Conservation (phyloP, 768 basidiomycete genomes). For the Collybiopsis luxurians region DNA sequence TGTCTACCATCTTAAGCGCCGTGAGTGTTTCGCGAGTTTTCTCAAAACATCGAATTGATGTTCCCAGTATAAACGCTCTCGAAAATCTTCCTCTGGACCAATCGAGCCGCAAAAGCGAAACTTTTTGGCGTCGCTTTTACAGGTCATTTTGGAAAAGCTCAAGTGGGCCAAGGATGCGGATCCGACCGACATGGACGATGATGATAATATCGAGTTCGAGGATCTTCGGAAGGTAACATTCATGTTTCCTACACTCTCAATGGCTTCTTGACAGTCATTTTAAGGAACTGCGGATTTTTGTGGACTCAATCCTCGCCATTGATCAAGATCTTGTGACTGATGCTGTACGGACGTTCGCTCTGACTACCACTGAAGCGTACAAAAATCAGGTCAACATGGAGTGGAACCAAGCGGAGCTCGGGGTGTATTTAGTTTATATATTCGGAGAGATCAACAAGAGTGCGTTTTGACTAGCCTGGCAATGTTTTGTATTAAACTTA, state of each 20-base stretch:
- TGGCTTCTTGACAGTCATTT: slow-evolving; percentile 7
- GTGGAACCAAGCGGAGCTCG: slow-evolving; percentile 94
- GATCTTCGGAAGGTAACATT: slow-evolving; percentile 71
- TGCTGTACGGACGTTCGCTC: slow-evolving; percentile 68
- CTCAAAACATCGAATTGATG: background rate
- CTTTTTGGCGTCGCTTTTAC: slow-evolving; percentile 76
- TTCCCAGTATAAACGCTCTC: slow-evolving; percentile 75
- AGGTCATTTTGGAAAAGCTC: slow-evolving; percentile 82
- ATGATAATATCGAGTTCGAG: slow-evolving; percentile 80
- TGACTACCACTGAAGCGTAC: slow-evolving; percentile 73
- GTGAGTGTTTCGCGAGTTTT: slow-evolving; percentile 45
- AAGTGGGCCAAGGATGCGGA: slow-evolving; percentile 86
- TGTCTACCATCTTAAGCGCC: slow-evolving; percentile 68
- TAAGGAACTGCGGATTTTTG: slow-evolving; percentile 81
- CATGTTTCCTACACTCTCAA: slow-evolving; percentile 12
- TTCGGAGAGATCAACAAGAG: slow-evolving; percentile 94
- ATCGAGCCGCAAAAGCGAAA: slow-evolving; percentile 65
- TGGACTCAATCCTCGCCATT: slow-evolving; percentile 84
- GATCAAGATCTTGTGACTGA: slow-evolving; percentile 84
- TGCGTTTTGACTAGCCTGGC: slow-evolving; percentile 44
- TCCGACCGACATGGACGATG: slow-evolving; percentile 83
- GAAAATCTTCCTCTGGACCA: slow-evolving; percentile 58
- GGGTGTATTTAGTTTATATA: slow-evolving; percentile 89
- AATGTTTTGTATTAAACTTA: background rate
- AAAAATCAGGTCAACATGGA: slow-evolving; percentile 60